phyloP scores from a whole-genome alignment of 768 basidiomycete genomes.

The Suillus fuscotomentosus region DNA sequence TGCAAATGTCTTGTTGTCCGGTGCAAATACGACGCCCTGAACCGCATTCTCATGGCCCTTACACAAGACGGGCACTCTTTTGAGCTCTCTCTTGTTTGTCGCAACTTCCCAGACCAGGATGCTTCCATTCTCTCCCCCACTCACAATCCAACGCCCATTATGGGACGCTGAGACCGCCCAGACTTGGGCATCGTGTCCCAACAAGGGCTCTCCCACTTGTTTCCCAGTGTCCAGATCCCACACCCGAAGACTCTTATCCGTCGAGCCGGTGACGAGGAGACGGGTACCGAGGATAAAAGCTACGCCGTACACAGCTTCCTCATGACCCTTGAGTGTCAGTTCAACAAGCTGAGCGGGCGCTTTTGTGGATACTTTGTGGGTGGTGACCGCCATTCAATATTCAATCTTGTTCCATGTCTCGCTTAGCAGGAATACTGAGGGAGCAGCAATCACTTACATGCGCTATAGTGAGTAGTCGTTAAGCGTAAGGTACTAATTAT shows the following conservation, averaged over 20 bases:
- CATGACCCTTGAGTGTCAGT: not conserved
- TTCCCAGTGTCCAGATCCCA: not conserved
- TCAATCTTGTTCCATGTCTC: not conserved
- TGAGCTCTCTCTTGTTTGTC: not conserved
- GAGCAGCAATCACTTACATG: not conserved
- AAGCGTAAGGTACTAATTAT: not conserved
- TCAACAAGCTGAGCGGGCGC: slow-evolving; percentile 2
- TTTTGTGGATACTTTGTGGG: not conserved
- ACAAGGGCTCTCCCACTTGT: not conserved
- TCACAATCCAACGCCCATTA: not conserved
- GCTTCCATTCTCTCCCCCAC: not conserved
- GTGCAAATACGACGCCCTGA: not conserved
- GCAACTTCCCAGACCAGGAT: not conserved
- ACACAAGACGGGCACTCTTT: not conserved
- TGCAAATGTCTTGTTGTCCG: not conserved
- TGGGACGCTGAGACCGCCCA: not conserved
- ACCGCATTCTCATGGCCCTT: not conserved
- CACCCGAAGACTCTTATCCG: not conserved
- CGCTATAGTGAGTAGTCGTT: not conserved
- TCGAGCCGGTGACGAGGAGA: not conserved
- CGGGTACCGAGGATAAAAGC: not conserved
- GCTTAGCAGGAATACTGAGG: not conserved
- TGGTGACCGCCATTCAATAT: not conserved
- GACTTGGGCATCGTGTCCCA: not conserved
- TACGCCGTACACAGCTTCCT: rapidly evolving